Conservation (phyloP, 306 rosid genomes). For the Hippophae tibetana region DNA sequence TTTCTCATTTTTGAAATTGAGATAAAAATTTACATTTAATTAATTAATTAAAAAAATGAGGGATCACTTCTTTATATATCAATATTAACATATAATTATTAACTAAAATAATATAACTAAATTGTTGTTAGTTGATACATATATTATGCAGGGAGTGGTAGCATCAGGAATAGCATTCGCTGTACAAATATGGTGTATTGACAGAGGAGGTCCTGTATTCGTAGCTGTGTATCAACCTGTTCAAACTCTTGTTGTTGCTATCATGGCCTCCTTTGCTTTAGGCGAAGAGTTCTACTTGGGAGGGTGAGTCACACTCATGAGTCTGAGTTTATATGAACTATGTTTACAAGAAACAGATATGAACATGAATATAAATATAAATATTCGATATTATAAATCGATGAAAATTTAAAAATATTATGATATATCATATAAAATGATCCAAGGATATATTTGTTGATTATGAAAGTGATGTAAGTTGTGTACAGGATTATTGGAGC, state of each 20-base stretch:
- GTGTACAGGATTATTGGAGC: constrained; percentile 50
- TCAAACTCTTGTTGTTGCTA: constrained; percentile 53
- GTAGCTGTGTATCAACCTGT: constrained; percentile 64
- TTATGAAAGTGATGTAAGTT: background rate
- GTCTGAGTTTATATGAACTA: no score
- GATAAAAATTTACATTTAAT: no score
- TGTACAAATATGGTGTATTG: constrained; percentile 65
- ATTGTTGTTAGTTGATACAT: no score
- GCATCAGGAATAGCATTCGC: constrained; percentile 43
- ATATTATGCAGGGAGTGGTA: constrained; percentile 35
- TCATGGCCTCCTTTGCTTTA: constrained; percentile 50
- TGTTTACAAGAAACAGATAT: no score
- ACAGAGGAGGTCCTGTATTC: constrained; percentile 64
- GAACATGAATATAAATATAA: no score
- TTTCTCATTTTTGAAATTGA: no score
- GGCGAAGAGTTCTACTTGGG: constrained; percentile 49
- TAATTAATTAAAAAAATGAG: no score
- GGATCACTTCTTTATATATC: no score
- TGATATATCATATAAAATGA: background rate
- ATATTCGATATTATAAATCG: no score
- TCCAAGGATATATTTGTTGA: background rate
- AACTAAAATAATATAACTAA: no score
- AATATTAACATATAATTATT: no score
- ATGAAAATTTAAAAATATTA: no score
- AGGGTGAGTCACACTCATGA: constrained; percentile 37